Percentiles rank a stretch among this genome's conserved stretches.
Conservation (phyloP, 2,329 filamentous ascomycete species). For the Aspergillus glaucus region DNA sequence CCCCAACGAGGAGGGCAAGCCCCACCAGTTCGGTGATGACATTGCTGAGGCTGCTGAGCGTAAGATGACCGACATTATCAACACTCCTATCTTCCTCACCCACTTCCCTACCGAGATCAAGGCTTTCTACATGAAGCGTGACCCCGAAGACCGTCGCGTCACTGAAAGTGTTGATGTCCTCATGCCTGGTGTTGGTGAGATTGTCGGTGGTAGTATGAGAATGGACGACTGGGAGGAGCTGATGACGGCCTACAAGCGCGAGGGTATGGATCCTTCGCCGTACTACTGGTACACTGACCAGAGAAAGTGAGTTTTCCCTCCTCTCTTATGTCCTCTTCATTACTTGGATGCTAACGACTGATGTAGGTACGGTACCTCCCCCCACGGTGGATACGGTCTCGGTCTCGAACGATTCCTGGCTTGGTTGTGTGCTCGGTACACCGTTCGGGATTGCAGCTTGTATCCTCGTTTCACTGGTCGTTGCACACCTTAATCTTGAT, state of each 20-base stretch:
- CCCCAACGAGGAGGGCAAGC: conserved; percentile 83
- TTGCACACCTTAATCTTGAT: conserved; percentile 39
- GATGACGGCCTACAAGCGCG: conserved; percentile 77
- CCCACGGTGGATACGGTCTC: conserved; percentile 88
- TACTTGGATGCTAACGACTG: conserved; percentile 1
- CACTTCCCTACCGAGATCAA: conserved; percentile 98
- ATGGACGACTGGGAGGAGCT: conserved; percentile 88
- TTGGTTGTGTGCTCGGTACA: conserved; percentile 62
- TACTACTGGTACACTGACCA: conserved; percentile 99
- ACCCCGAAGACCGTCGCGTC: conserved; percentile 67
- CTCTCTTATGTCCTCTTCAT: background rate
- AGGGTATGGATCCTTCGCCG: conserved; percentile 73
- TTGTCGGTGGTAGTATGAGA: conserved; percentile 94
- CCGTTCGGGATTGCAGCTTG: conserved; percentile 52
- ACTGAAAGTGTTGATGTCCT: conserved; percentile 85
- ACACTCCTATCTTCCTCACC: conserved; percentile 89
- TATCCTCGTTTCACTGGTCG: conserved; percentile 48
- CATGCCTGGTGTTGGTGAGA: conserved; percentile 94
- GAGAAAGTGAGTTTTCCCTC: conserved; percentile 63
- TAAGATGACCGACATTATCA: conserved; percentile 94
- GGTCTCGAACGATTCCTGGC: conserved; percentile 77
- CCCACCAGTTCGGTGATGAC: conserved; percentile 90
- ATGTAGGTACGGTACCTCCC: conserved; percentile 75
- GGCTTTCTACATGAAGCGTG: conserved; percentile 98
- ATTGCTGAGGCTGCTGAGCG: conserved; percentile 97